Evolutionary conservation across 306 rosid species (phyloP).

Genomic region (Purshia tridentata): DNA sequence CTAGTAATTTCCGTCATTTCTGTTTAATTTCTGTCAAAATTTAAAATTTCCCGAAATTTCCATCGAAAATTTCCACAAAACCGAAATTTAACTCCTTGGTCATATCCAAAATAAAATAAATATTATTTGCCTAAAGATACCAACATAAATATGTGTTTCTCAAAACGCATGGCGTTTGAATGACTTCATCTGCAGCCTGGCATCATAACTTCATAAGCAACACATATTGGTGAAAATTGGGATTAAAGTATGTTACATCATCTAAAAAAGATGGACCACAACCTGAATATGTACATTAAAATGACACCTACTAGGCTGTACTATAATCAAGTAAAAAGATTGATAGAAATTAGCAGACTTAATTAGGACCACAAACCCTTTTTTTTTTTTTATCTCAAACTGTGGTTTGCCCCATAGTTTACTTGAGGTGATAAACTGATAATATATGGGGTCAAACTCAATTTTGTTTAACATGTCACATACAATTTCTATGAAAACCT

Average conservation of each 20-base stretch:
- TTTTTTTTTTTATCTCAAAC: background rate
- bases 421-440: background rate
- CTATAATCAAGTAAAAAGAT: background rate
- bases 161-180: background rate
- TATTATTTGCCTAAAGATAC: background rate
- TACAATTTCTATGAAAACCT: background rate
- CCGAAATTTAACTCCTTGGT: too few species aligned
- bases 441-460: background rate
- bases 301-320: background rate
- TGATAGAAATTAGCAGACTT: background rate
- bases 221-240: conserved; percentile 6
- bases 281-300: background rate
- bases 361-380: conserved; percentile 16
- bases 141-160: background rate
- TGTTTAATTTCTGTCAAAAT: too few species aligned
- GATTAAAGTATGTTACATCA: background rate
- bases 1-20: too few species aligned
- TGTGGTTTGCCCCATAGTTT: background rate
- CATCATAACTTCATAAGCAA: background rate
- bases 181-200: background rate
- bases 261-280: conserved; percentile 14
- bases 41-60: too few species aligned
- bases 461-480: background rate
- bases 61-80: too few species aligned
- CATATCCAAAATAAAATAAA: conserved; percentile 1